Percentiles rank a stretch among this genome's conserved stretches.
Evolutionary conservation across 768 basidiomycete genomes (phyloP).

Genomic region (Leucosporidium yakuticum): DNA sequence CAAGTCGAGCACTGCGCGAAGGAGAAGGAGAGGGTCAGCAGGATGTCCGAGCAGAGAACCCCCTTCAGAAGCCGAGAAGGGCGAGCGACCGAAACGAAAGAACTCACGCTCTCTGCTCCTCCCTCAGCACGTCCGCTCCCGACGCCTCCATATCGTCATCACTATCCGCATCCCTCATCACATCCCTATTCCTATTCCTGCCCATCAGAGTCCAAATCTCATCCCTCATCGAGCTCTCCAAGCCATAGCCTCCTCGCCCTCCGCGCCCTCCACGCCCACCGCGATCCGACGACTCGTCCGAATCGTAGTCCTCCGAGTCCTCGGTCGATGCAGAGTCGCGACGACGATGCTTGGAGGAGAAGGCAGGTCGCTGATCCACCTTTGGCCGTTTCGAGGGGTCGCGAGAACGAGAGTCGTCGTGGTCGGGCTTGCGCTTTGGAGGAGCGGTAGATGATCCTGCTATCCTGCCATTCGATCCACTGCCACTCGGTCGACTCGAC

Average conservation of each 20-base stretch:
- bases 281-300: neutral
- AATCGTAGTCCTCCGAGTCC: neutral
- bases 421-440: neutral
- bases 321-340: neutral
- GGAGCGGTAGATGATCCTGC: neutral
- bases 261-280: neutral
- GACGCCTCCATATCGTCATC: conserved; percentile 38
- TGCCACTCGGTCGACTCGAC: neutral
- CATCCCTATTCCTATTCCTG: conserved; percentile 9
- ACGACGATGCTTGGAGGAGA: neutral
- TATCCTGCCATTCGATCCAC: neutral
- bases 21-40: no score
- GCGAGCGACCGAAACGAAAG: neutral
- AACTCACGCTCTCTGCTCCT: conserved; percentile 34
- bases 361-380: neutral
- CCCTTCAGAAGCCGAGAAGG: no score
- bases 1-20: no score
- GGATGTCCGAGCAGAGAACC: no score
- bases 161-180: conserved; percentile 13
- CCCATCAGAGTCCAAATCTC: conserved; percentile 20
- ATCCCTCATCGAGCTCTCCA: conserved; percentile 2
- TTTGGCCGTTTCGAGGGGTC: neutral
- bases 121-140: conserved; percentile 18
- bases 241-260: neutral
- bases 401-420: neutral